Evolutionary conservation across 176 grass and related monocot genomes (phyloP).

Genomic region (Tuctoria greenei): DNA sequence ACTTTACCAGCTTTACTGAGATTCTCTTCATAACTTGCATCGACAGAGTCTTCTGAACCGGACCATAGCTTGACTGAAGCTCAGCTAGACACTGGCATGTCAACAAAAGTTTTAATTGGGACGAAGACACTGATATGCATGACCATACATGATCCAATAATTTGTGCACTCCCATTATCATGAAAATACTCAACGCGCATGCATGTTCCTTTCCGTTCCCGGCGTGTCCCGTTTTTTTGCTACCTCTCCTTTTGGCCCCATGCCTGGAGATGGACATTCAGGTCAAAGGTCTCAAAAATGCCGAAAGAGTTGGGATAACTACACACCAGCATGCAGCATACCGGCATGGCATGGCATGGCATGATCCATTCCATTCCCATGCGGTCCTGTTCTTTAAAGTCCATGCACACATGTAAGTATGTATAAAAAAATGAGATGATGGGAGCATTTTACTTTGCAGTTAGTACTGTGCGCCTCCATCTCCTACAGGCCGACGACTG

Average conservation of each 20-base stretch:
- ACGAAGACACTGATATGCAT: neutral
- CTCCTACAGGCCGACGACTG: neutral
- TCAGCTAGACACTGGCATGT: neutral
- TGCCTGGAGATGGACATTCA: no score
- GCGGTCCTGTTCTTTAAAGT: neutral
- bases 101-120: no score
- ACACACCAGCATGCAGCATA: conserved; percentile 9
- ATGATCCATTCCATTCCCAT: neutral
- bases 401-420: neutral
- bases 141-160: neutral
- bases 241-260: neutral
- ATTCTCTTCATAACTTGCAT: neutral
- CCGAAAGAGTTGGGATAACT: neutral
- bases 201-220: neutral
- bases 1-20: conserved; percentile 30
- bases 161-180: neutral
- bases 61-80: neutral
- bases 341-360: neutral
- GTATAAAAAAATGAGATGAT: neutral
- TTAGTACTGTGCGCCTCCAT: neutral
- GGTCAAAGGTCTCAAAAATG: neutral
- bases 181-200: neutral
- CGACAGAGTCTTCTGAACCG: neutral
- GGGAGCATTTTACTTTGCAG: neutral
- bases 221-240: neutral